These are phyloP conservation scores for Ophiocordyceps camponoti-floridani DNA, from an alignment of 2,329 filamentous ascomycete species.

Conservation along the genomic window DNA sequence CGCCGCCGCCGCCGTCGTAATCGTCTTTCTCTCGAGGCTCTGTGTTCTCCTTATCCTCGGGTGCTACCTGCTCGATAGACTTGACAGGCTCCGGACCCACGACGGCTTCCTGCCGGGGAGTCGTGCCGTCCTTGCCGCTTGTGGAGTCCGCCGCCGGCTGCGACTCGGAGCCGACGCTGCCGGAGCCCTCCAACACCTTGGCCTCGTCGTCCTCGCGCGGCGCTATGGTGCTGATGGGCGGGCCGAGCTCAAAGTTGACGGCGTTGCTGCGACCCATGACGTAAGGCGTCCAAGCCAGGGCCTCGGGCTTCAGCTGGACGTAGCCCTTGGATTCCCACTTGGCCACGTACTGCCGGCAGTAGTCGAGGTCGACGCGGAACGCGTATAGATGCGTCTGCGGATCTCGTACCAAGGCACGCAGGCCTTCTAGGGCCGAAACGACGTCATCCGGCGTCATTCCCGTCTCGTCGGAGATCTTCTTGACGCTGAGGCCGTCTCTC, in stretches of 20 bases:
- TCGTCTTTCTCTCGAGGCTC: constrained; percentile 9
- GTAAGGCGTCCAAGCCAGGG: constrained; percentile 88
- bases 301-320: constrained; percentile 62
- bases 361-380: constrained; percentile 68
- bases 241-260: constrained; percentile 67
- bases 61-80: constrained; percentile 12
- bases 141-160: constrained; percentile 2
- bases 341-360: constrained; percentile 71
- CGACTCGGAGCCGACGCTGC: constrained; percentile 3
- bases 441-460: constrained; percentile 95
- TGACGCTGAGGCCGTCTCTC: constrained; percentile 37
- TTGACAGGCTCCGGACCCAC: constrained; percentile 8
- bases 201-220: constrained; percentile 59
- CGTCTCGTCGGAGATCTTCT: constrained; percentile 66
- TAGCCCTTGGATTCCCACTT: constrained; percentile 85
- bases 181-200: constrained; percentile 16
- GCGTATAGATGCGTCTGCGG: constrained; percentile 79
- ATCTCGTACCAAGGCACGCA: constrained; percentile 79
- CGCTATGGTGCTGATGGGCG: constrained; percentile 69
- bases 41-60: constrained; percentile 15
- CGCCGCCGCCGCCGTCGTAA: constrained; percentile 7
- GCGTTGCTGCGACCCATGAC: constrained; percentile 81
- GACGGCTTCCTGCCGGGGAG: background rate
- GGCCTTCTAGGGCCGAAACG: constrained; percentile 76
- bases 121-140: constrained; percentile 7